Evolutionary conservation across 768 basidiomycete species (phyloP).

Genomic region (Dictyophora rubrovolvata): DNA sequence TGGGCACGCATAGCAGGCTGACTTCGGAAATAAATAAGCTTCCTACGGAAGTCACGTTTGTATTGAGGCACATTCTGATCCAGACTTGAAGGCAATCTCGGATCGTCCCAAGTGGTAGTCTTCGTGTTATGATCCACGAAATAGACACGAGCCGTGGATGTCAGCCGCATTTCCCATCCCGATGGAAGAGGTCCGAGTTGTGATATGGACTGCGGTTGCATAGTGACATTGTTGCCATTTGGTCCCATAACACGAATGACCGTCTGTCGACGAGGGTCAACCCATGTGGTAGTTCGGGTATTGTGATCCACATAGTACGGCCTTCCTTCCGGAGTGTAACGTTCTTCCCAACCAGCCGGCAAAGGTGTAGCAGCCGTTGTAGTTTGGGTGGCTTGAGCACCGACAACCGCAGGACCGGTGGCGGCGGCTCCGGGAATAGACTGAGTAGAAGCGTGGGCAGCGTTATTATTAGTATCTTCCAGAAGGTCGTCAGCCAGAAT

Average conservation of each 20-base stretch:
- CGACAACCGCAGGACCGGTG: conserved; percentile 21
- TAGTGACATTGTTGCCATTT: conserved; percentile 73
- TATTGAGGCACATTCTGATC: conserved; percentile 98
- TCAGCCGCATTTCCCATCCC: conserved; percentile 99
- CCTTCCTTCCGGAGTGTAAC: conserved; percentile 95
- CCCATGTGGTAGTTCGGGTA: conserved; percentile 99
- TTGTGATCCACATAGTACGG: conserved; percentile 99
- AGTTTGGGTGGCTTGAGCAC: conserved; percentile 28
- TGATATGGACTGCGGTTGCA: conserved; percentile 92
- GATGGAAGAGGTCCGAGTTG: conserved; percentile 95
- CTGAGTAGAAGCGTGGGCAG: conserved; percentile 18
- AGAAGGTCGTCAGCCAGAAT: conserved; percentile 77
- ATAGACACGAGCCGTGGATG: conserved; percentile 94
- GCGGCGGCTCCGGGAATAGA: conserved; percentile 17
- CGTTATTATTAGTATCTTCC: conserved; percentile 48
- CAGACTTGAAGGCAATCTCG: conserved; percentile 86
- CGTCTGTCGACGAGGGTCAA: conserved; percentile 94
- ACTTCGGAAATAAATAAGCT: conserved; percentile 98
- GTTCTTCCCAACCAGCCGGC: conserved; percentile 98
- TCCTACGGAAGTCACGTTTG: conserved; percentile 98
- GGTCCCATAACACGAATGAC: conserved; percentile 96
- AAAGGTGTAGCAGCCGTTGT: conserved; percentile 77
- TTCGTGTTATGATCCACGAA: conserved; percentile 99
- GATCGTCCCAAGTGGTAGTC: conserved; percentile 99
- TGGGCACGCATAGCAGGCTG: conserved; percentile 97